A percentile compares a stretch with the other conserved stretches of the same genome.
phyloP scores from a whole-genome alignment of 2,329 filamentous ascomycete species.

The Alternaria atra region DNA sequence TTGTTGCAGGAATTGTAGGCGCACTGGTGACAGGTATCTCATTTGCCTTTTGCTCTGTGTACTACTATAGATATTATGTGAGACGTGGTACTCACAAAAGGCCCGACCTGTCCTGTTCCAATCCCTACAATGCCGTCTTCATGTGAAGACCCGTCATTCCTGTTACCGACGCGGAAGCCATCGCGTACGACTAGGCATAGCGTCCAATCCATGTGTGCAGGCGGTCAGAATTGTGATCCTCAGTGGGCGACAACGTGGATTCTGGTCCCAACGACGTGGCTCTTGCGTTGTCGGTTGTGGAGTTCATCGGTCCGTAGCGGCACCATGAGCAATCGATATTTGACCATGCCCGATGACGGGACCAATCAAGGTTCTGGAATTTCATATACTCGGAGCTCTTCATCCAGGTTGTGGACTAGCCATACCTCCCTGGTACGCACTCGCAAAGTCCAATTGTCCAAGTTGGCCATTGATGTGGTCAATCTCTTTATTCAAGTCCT shows the following conservation, averaged over 20 bases:
- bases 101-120: background rate
- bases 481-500: constrained; percentile 84
- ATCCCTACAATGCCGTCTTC: background rate
- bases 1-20: background rate
- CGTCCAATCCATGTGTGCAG: background rate
- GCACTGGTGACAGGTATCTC: background rate
- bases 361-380: background rate
- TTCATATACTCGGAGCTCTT: constrained; percentile 2
- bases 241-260: background rate
- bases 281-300: background rate
- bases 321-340: background rate
- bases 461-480: constrained; percentile 71
- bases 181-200: background rate
- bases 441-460: constrained; percentile 70
- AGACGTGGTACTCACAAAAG: constrained; percentile 4
- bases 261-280: background rate
- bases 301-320: background rate
- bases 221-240: background rate
- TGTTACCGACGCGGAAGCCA: background rate
- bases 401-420: constrained; percentile 36
- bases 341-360: background rate
- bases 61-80: background rate
- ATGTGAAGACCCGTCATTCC: background rate
- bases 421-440: constrained; percentile 54
- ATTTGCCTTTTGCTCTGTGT: background rate